phyloP scores from a whole-genome alignment of 495 filamentous ascomycete species.

The Aspergillus cavernicola region DNA sequence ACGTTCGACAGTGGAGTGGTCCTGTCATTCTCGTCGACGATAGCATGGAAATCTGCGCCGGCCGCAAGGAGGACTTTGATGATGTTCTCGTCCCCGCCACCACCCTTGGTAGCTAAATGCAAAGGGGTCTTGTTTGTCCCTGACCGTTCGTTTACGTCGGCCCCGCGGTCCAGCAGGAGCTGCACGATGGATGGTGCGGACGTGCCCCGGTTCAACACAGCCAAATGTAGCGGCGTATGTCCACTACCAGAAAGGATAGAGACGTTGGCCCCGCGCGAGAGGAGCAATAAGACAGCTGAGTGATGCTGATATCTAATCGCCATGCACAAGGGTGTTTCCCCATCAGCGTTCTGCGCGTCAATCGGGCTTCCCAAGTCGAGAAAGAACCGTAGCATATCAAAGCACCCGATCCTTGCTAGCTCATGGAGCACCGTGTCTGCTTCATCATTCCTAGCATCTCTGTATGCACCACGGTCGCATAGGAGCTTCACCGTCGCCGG shows the following conservation, averaged over 20 bases:
- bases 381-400: constrained; percentile 2
- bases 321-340: neutral
- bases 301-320: neutral
- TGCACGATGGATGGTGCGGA: neutral
- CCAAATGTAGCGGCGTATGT: neutral
- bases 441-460: neutral
- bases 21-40: neutral
- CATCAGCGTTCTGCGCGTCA: neutral
- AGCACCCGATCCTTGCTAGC: neutral
- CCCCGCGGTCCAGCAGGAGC: neutral
- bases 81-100: neutral
- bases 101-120: neutral
- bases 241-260: neutral
- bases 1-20: neutral
- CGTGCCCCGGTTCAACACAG: neutral
- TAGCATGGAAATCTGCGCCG: neutral
- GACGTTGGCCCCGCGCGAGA: neutral
- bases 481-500: neutral
- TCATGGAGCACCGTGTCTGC: neutral
- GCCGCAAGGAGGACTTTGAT: neutral
- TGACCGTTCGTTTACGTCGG: neutral
- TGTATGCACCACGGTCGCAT: neutral
- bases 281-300: neutral
- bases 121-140: neutral
- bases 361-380: neutral